Conservation (phyloP, 495 filamentous ascomycete genomes). For the Copromyces sp. region DNA sequence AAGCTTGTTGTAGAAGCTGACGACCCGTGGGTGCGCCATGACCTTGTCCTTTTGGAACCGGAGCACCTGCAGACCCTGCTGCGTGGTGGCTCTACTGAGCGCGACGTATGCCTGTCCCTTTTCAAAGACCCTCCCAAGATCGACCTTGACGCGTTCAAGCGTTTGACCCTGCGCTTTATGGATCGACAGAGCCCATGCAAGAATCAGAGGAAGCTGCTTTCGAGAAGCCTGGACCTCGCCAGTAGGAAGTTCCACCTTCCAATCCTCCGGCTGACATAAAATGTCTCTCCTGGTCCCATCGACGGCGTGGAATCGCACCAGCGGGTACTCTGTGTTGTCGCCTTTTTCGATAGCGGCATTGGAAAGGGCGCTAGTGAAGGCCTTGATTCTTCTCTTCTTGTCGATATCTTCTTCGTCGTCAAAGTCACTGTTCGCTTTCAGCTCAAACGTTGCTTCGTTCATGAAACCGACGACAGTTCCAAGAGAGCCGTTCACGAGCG, state of each 20-base stretch:
- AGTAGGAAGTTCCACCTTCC: constrained; percentile 95
- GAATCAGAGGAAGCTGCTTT: constrained; percentile 70
- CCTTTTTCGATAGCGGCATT: constrained; percentile 12
- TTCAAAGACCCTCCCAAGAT: constrained; percentile 85
- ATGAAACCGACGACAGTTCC: constrained; percentile 81
- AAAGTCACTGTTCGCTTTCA: constrained; percentile 44
- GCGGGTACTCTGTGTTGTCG: constrained; percentile 51
- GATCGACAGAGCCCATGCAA: constrained; percentile 94
- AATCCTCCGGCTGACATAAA: constrained; percentile 74
- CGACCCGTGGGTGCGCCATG: constrained; percentile 84
- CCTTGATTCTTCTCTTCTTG: constrained; percentile 33
- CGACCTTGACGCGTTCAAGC: constrained; percentile 87
- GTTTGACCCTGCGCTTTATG: constrained; percentile 98
- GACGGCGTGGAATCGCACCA: constrained; percentile 69
- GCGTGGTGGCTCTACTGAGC: constrained; percentile 72
- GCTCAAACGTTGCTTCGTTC: constrained; percentile 67
- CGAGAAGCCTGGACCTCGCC: constrained; percentile 87
- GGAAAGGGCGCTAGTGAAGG: constrained; percentile 25
- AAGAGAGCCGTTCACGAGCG: constrained; percentile 85
- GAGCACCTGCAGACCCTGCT: constrained; percentile 79
- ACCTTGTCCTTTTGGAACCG: constrained; percentile 86
- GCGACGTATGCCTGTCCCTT: constrained; percentile 88
- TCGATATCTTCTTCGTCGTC: constrained; percentile 39
- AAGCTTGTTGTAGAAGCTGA: constrained; percentile 72
- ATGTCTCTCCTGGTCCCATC: constrained; percentile 72